These are phyloP conservation scores for Pleurotus ostreatus DNA, from an alignment of 768 basidiomycete genomes.

Conservation along the genomic window DNA sequence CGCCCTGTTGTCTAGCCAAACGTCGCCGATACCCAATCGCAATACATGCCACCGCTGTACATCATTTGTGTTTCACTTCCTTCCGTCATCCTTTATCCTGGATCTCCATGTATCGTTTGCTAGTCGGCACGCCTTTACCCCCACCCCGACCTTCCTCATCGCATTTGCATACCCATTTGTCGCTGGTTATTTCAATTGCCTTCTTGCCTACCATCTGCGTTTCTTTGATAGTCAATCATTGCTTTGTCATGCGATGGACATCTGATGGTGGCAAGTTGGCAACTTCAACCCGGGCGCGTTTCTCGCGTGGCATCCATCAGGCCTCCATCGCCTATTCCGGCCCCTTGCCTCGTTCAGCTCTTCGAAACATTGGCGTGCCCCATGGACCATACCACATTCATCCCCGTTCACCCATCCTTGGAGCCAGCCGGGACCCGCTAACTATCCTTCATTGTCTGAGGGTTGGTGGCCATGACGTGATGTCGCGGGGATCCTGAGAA, in stretches of 20 bases:
- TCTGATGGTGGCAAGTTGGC: too few species aligned
- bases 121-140: neutral
- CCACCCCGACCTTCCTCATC: neutral
- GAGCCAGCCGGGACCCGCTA: too few species aligned
- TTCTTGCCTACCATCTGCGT: neutral
- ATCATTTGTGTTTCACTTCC: neutral
- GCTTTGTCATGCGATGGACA: neutral
- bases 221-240: neutral
- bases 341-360: too few species aligned
- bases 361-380: too few species aligned
- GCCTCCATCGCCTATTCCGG: too few species aligned
- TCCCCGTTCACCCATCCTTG: too few species aligned
- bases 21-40: neutral
- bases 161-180: neutral
- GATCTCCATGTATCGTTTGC: constrained; percentile 9
- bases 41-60: constrained; percentile 3
- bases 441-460: too few species aligned
- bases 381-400: too few species aligned
- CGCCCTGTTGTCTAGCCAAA: constrained; percentile 7
- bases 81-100: neutral
- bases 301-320: too few species aligned
- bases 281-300: too few species aligned
- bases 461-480: too few species aligned
- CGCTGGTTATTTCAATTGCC: neutral
- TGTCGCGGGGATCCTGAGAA: too few species aligned